A percentile compares a stretch with the other conserved stretches of the same genome.
Conservation (phyloP, 2,329 filamentous ascomycete species). For the Aspergillus neoniger region DNA sequence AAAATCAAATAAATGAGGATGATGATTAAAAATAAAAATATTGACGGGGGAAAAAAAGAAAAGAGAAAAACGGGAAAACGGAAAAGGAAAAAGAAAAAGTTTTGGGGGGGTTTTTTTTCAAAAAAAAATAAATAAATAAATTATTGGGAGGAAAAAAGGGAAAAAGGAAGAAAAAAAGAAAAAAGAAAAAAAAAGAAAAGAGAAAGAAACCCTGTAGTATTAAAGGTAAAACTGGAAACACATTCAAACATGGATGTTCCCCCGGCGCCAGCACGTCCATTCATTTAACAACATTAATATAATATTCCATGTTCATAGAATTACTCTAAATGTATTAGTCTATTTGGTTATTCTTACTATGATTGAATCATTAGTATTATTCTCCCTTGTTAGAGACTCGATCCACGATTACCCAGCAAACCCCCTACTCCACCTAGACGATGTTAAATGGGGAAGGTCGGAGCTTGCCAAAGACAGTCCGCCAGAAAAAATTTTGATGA, state of each 20-base stretch:
- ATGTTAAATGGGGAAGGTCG: conserved; percentile 28
- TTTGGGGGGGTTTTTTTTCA: too few species aligned
- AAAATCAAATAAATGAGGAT: too few species aligned
- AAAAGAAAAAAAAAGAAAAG: not conserved
- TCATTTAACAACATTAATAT: not conserved
- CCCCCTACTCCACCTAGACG: conserved; percentile 27
- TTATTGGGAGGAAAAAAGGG: not conserved
- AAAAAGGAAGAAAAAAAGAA: not conserved
- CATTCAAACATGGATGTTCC: conserved; percentile 6
- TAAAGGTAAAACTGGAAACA: conserved; percentile 5
- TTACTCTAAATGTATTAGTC: not conserved
- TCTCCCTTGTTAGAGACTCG: conserved; percentile 20
- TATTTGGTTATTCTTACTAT: not conserved
- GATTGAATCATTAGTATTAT: conserved; percentile 7
- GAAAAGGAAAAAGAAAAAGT: not conserved
- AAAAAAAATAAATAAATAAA: not conserved
- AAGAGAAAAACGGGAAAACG: too few species aligned
- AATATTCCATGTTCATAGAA: not conserved
- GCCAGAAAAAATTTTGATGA: conserved; percentile 17
- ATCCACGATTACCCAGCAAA: conserved; percentile 24
- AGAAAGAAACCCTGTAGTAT: conserved; percentile 7
- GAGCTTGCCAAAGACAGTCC: conserved; percentile 20
- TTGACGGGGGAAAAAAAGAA: too few species aligned
- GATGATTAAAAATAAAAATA: too few species aligned
- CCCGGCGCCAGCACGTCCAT: conserved; percentile 10